These are phyloP conservation scores for Termitomyces heimii DNA, from an alignment of 768 basidiomycete species.

Conservation along the genomic window DNA sequence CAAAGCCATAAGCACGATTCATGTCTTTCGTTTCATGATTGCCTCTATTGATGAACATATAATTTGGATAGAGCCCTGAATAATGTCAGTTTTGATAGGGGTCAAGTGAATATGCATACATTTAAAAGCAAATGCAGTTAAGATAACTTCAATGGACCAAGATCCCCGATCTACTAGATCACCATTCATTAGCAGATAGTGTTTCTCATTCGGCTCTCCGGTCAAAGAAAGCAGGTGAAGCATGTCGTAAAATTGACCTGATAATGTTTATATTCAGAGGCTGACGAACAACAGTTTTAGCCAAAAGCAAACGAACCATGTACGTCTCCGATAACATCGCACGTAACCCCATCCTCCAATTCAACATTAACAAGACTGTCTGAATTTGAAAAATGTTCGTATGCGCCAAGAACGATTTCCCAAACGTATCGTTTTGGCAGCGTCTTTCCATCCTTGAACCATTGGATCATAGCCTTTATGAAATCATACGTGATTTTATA, in stretches of 20 bases:
- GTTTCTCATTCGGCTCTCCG: slow-evolving; percentile 78
- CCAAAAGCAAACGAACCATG: slow-evolving; percentile 53
- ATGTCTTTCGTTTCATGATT: slow-evolving; percentile 98
- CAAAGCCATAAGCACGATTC: slow-evolving; percentile 92
- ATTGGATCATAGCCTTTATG: slow-evolving; percentile 78
- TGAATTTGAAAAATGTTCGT: slow-evolving; percentile 68
- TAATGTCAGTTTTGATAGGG: background rate
- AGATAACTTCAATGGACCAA: slow-evolving; percentile 90
- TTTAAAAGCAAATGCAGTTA: slow-evolving; percentile 93
- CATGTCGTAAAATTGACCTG: slow-evolving; percentile 95
- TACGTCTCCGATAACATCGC: slow-evolving; percentile 95
- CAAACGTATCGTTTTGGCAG: slow-evolving; percentile 86
- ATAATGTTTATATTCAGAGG: background rate
- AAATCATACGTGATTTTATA: slow-evolving; percentile 75
- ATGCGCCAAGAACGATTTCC: slow-evolving; percentile 92
- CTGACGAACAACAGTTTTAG: background rate
- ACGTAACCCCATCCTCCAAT: slow-evolving; percentile 70
- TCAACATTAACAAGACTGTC: slow-evolving; percentile 75
- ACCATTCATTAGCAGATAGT: slow-evolving; percentile 86
- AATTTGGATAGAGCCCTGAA: slow-evolving; percentile 84
- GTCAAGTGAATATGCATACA: slow-evolving; percentile 39
- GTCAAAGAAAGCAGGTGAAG: slow-evolving; percentile 83
- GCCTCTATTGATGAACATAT: slow-evolving; percentile 91
- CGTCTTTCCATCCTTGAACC: slow-evolving; percentile 95
- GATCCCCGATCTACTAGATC: slow-evolving; percentile 98